phyloP scores from a whole-genome alignment of 306 rosid species.

The Cicer pinnatifidum region DNA sequence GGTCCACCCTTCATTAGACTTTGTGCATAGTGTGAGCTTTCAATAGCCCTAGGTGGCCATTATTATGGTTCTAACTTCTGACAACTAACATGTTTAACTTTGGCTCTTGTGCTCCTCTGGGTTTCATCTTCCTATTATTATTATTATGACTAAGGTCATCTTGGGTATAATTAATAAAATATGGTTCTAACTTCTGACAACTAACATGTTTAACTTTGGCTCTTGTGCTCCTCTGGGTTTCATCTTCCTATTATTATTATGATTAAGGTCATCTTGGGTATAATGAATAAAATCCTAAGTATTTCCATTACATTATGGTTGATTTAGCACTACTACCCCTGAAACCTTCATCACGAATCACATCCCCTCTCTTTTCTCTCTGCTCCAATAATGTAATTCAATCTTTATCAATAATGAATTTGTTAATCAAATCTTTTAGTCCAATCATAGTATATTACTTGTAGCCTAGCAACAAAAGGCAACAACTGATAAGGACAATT shows the following conservation, averaged over 20 bases:
- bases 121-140: neutral
- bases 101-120: neutral
- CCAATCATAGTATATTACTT: slow-evolving; percentile 24
- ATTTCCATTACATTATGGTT: slow-evolving; percentile 15
- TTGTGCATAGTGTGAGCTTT: neutral
- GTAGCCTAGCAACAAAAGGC: slow-evolving; percentile 8
- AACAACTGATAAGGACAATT: slow-evolving; percentile 21
- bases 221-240: neutral
- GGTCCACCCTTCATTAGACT: slow-evolving; percentile 16
- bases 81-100: neutral
- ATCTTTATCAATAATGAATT: slow-evolving; percentile 26
- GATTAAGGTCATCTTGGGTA: neutral
- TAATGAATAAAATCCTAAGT: neutral
- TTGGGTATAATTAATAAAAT: neutral
- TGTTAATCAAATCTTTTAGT: slow-evolving; percentile 26
- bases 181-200: neutral
- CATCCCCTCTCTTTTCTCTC: neutral
- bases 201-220: neutral
- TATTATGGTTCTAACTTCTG: neutral
- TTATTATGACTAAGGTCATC: neutral
- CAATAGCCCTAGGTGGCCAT: neutral
- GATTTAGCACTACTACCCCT: slow-evolving; percentile 15
- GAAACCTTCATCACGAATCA: neutral
- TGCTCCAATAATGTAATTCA: neutral
- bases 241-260: neutral